These are phyloP conservation scores for Crotalaria pallida DNA, from an alignment of 306 rosid genomes.

Conservation along the genomic window DNA sequence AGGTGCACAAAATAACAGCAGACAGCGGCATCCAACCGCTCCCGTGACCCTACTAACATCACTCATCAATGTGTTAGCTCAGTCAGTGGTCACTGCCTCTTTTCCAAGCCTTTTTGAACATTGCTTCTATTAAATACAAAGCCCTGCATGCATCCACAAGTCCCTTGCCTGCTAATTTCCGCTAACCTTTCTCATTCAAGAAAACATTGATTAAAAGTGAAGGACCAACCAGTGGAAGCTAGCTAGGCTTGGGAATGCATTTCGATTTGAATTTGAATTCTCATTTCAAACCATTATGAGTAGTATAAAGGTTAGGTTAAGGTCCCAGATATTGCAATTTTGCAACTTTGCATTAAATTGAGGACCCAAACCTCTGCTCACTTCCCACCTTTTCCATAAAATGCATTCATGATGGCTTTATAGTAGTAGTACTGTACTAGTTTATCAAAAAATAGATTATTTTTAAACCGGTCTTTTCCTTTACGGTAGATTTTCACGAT, in stretches of 20 bases:
- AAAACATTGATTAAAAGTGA: neutral
- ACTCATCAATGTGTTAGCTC: constrained; percentile 39
- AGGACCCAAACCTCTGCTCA: constrained; percentile 12
- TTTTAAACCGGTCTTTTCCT: too few species aligned
- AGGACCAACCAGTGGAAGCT: neutral
- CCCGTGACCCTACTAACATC: constrained; percentile 37
- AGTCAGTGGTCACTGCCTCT: constrained; percentile 17
- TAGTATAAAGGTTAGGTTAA: neutral
- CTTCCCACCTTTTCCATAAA: constrained; percentile 10
- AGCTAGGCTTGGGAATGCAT: neutral
- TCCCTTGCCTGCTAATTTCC: constrained; percentile 11
- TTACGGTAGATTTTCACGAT: too few species aligned
- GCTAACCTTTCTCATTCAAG: constrained; percentile 18
- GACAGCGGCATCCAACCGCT: constrained; percentile 51
- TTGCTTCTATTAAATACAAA: constrained; percentile 37
- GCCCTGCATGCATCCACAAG: constrained; percentile 16
- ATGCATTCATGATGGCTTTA: constrained; percentile 7
- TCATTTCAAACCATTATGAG: constrained; percentile 5
- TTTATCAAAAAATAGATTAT: too few species aligned
- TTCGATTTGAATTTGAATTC: constrained; percentile 32
- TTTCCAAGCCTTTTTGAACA: neutral
- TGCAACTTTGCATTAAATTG: constrained; percentile 19
- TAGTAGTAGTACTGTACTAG: too few species aligned
- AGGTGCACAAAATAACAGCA: constrained; percentile 42
- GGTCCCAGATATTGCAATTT: constrained; percentile 12